Conservation (phyloP, 306 rosid species). For the Styphnolobium japonicum region DNA sequence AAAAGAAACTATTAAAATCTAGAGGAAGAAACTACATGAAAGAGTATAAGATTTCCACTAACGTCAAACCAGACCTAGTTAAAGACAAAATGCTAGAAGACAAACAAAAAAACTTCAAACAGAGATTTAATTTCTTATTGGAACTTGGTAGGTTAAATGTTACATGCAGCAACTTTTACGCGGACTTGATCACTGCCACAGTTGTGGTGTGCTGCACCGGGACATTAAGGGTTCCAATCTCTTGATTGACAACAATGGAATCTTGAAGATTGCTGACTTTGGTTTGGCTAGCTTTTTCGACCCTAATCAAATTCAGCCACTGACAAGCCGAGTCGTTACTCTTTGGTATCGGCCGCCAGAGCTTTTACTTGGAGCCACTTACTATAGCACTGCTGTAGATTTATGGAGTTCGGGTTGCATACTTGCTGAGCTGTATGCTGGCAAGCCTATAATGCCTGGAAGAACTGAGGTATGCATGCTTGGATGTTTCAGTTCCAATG, state of each 20-base stretch:
- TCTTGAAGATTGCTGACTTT: conserved; percentile 85
- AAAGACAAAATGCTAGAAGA: not conserved
- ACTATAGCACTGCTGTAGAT: conserved; percentile 82
- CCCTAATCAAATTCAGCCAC: conserved; percentile 70
- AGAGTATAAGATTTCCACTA: not conserved
- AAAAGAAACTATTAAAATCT: not conserved
- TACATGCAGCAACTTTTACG: conserved; percentile 86
- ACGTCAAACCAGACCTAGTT: not conserved
- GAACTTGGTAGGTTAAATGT: conserved; percentile 77
- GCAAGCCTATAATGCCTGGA: conserved; percentile 97
- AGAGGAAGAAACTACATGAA: not conserved
- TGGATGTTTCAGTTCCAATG: not conserved
- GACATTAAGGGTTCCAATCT: conserved; percentile 96
- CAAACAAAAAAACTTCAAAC: not conserved
- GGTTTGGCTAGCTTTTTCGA: conserved; percentile 88
- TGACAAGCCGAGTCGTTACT: conserved; percentile 92
- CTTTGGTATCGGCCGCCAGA: conserved; percentile 96
- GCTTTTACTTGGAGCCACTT: conserved; percentile 93
- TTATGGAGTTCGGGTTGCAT: conserved; percentile 96
- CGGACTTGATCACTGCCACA: conserved; percentile 92
- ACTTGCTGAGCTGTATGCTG: conserved; percentile 88
- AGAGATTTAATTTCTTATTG: conserved; percentile 28
- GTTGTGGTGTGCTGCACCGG: conserved; percentile 82
- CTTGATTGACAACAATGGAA: conserved; percentile 78
- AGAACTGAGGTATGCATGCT: conserved; percentile 73